A percentile compares a stretch with the other conserved stretches of the same genome.
phyloP scores from a whole-genome alignment of 2,329 filamentous ascomycete species.

The Aspergillus fumigatus region DNA sequence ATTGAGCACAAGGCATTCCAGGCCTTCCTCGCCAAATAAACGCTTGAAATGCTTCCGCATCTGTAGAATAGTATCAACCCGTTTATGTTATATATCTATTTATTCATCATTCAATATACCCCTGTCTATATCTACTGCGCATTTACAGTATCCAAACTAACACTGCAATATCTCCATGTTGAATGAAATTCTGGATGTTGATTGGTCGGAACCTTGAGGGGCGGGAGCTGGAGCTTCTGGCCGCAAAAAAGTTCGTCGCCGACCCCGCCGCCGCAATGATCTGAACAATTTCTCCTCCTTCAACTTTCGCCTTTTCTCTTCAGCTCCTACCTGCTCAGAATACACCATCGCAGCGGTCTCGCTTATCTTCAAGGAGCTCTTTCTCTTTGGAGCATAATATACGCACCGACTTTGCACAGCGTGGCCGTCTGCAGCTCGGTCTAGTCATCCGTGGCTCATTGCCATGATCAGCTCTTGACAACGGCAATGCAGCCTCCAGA shows the following conservation, averaged over 20 bases:
- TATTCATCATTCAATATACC: background rate
- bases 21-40: slow-evolving; percentile 77
- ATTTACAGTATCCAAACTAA: background rate
- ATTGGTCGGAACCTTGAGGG: slow-evolving; percentile 14
- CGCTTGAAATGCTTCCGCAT: background rate
- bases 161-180: background rate
- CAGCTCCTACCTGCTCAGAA: background rate
- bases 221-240: slow-evolving; percentile 11
- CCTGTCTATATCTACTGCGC: background rate
- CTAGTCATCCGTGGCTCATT: slow-evolving; percentile 23
- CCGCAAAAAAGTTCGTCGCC: slow-evolving; percentile 24
- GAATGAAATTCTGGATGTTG: slow-evolving; percentile 2
- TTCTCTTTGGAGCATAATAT: background rate
- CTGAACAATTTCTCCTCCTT: slow-evolving; percentile 15
- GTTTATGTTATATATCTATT: background rate
- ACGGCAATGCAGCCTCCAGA: slow-evolving; percentile 39
- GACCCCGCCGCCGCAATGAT: slow-evolving; percentile 19
- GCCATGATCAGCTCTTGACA: slow-evolving; percentile 36
- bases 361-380: background rate
- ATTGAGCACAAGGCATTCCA: slow-evolving; percentile 97
- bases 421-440: slow-evolving; percentile 6
- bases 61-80: slow-evolving; percentile 1
- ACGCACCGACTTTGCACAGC: background rate
- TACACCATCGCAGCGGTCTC: background rate
- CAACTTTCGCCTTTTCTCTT: slow-evolving; percentile 2